Evolutionary conservation across 1,284 basidiomycete species (phyloP), one percentile per base, ranked within the genome.

Genomic region (Wallemia mellicola): DNA sequence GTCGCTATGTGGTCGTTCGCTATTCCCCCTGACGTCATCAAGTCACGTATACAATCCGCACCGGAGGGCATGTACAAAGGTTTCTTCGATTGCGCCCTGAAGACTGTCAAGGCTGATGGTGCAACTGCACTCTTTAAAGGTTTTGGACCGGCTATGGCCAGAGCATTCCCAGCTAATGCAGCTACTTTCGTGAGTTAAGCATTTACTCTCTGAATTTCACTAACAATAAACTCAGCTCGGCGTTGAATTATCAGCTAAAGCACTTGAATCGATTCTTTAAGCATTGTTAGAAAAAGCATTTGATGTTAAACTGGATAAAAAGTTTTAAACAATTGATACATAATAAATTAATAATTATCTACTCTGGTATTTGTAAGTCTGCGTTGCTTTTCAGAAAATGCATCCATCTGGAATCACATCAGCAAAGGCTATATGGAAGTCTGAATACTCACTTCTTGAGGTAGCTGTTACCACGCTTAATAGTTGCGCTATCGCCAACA

Each of bases 1-100:
- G 80, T 98, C 30, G 88, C 89, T 56, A 98, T 98, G 94, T 95
- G 91, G 91, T 76, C 84, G 28, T 75, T 94, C 64, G 89, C 85
- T 28, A 92, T 95, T 64, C 89, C 89, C 59, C 88, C 89, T 57
- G 89, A 95, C 72, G 88, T 89, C 27, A 74, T 98, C 68, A 99
- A 99, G 77, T 95, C 89, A 38, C 78, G 94, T 61, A 75, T 96
- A 59, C 94, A 99, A 72, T 88, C 86, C n/a, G 92, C 94, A 27
- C 89, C 91, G 24, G 80, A 82, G 2, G 94, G 94, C 26, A 95
- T 89, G 15, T 99, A 98, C 73, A 81, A 79, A 57, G 89, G 94
- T 38, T 79, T 98, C 68, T 65, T 95, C 62, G 94, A 99, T 70
- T 99, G 94, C 68, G 79, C 83, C 28, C 75, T 81, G 60, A 87